phyloP scores from a whole-genome alignment of 192 early-diverging fungal species.

The Rhizophagus sp. region DNA sequence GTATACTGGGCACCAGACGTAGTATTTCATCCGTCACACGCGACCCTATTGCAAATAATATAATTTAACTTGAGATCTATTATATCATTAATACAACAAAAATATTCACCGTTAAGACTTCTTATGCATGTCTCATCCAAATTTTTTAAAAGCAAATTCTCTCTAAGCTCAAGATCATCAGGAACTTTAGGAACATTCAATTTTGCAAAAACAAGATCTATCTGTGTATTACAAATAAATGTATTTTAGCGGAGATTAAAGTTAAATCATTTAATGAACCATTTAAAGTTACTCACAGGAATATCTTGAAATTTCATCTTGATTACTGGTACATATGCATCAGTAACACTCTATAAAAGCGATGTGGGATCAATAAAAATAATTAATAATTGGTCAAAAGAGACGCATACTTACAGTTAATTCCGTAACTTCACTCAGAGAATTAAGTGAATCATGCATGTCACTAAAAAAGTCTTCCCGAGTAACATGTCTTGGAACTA shows the following conservation, averaged over 20 bases:
- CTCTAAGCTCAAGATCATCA: slow-evolving; percentile 81
- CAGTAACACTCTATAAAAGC: slow-evolving; percentile 57
- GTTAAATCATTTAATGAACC: neutral
- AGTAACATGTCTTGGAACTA: slow-evolving; percentile 85
- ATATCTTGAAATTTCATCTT: slow-evolving; percentile 92
- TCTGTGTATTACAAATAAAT: slow-evolving; percentile 42
- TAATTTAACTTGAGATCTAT: neutral
- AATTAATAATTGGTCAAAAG: slow-evolving; percentile 37
- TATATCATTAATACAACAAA: slow-evolving; percentile 17
- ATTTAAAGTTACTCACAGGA: slow-evolving; percentile 52
- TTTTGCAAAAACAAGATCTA: slow-evolving; percentile 92
- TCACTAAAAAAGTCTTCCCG: slow-evolving; percentile 91
- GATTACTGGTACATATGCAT: slow-evolving; percentile 95
- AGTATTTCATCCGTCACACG: slow-evolving; percentile 97
- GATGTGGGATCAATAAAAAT: neutral
- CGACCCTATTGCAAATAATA: slow-evolving; percentile 56
- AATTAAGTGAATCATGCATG: slow-evolving; percentile 85
- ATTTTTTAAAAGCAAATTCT: slow-evolving; percentile 83
- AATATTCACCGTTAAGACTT: slow-evolving; percentile 76
- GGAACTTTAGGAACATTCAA: slow-evolving; percentile 75
- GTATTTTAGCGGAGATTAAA: neutral
- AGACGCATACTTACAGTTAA: slow-evolving; percentile 57
- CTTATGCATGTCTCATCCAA: slow-evolving; percentile 87
- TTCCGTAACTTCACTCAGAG: slow-evolving; percentile 82
- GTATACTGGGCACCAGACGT: slow-evolving; percentile 88